Evolutionary conservation across 2,329 filamentous ascomycete genomes (phyloP), one percentile per base, ranked within the genome.

Genomic region (Hypoxylon sp.): DNA sequence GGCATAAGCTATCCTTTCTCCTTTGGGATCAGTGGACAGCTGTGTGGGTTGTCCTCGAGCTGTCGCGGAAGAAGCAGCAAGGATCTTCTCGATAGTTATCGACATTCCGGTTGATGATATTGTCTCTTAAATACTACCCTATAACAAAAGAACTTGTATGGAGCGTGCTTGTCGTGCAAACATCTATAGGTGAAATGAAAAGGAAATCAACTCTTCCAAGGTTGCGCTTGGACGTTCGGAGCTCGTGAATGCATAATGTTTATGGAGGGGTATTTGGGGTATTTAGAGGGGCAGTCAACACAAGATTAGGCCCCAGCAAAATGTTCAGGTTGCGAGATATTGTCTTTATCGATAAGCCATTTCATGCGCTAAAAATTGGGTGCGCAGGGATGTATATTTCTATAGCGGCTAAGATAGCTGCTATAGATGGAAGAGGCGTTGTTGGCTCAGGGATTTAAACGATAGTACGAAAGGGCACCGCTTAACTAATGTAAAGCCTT

Each of bases 1-100:
- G 67, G 95, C 93, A 80, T 99, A 99, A 65, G 93, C 92, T 82
- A 99, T 90, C 72, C 93, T 89, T 82, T 98, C 91, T 72, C 96
- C 95, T 80, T 97, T 97, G 69, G 91, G 82, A 80, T 98, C 95
- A 46, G 90, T 88, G 38, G 93, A 97, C 53, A 99, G 90, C 77
- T 93, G 93, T 11, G 95, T 98, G 65, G 95, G 91, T 79, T 94
- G 91, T 65, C 94, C 95, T 72, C 96, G 89, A 62, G 88, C 89
- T 28, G 95, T 98, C 61, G 89, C 89, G 59, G 96, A 96, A 70
- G 91, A 88, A 30, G 96, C 91, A 49, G 94, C 96, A 80, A 97
- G 91, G 75, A 97, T 95, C 79, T 86, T 87, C 67, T 88, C 83
- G 73, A 90, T 81, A 49, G 82, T 81, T 75, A 91, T 85, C 61